Conservation (phyloP, 2,329 filamentous ascomycete genomes). For the Aureobasidium sp. region DNA sequence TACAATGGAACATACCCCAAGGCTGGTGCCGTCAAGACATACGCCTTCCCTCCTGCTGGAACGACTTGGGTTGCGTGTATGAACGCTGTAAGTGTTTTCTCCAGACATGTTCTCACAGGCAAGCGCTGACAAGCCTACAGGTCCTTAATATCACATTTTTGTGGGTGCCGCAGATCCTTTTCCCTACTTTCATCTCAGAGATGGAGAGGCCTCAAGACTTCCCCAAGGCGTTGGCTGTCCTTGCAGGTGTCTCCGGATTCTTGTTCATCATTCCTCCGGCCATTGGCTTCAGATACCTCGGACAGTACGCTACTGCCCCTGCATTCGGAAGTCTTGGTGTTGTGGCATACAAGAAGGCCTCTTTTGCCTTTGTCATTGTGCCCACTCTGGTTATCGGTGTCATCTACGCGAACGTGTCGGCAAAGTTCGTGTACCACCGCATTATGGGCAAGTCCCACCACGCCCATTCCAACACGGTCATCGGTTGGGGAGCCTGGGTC, state of each 20-base stretch:
- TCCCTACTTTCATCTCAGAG: constrained; percentile 47
- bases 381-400: constrained; percentile 44
- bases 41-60: constrained; percentile 41
- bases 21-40: constrained; percentile 39
- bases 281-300: constrained; percentile 44
- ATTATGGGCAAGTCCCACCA: constrained; percentile 40
- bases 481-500: constrained; percentile 43
- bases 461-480: constrained; percentile 41
- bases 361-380: constrained; percentile 46
- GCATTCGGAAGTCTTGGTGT: constrained; percentile 43
- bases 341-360: constrained; percentile 41
- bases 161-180: constrained; percentile 47
- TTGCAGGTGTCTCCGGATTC: constrained; percentile 39
- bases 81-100: constrained; percentile 31
- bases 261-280: constrained; percentile 45
- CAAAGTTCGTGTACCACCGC: constrained; percentile 42
- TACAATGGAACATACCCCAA: constrained; percentile 42
- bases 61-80: constrained; percentile 43
- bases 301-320: constrained; percentile 45
- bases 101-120: too few species aligned
- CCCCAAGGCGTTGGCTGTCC: constrained; percentile 44
- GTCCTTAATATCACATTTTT: constrained; percentile 43
- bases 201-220: constrained; percentile 47
- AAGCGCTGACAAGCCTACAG: too few species aligned
- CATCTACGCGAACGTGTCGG: constrained; percentile 45